phyloP scores from a whole-genome alignment of 495 filamentous ascomycete species.

The Schizothecium vesticola region DNA sequence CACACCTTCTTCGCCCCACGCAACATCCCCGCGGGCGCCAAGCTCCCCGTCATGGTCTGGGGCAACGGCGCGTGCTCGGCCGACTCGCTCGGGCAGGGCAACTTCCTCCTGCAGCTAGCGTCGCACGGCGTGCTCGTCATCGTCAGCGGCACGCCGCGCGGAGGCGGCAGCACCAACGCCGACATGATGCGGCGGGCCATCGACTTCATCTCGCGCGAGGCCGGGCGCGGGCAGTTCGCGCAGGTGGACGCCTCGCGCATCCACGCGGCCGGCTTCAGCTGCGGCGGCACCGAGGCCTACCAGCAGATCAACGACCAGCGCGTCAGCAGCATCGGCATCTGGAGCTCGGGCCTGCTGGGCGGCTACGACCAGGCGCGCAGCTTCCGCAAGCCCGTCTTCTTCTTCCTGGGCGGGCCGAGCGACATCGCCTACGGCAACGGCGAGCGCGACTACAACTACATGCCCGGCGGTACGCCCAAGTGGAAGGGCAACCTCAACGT shows the following conservation, averaged over 20 bases:
- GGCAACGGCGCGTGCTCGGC: slow-evolving; percentile 32
- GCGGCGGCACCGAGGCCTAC: slow-evolving; percentile 30
- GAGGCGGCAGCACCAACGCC: slow-evolving; percentile 18
- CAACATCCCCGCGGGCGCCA: slow-evolving; percentile 14
- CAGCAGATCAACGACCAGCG: slow-evolving; percentile 14
- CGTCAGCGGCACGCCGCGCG: slow-evolving; percentile 23
- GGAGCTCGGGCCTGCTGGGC: slow-evolving; percentile 20
- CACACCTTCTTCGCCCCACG: slow-evolving; percentile 27
- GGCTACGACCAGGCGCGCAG: slow-evolving; percentile 9
- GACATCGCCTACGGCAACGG: slow-evolving; percentile 31
- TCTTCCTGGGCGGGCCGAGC: slow-evolving; percentile 22
- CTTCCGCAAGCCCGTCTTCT: slow-evolving; percentile 24
- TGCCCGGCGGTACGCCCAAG: not conserved
- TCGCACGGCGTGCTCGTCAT: slow-evolving; percentile 30
- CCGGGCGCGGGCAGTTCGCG: slow-evolving; percentile 11
- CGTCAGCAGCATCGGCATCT: slow-evolving; percentile 26
- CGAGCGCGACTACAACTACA: not conserved
- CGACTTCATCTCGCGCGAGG: slow-evolving; percentile 20
- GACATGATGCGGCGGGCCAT: slow-evolving; percentile 18
- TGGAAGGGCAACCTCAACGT: slow-evolving; percentile 1
- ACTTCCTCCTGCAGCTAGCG: slow-evolving; percentile 23
- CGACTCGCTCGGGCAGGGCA: slow-evolving; percentile 11
- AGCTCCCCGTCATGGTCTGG: slow-evolving; percentile 32
- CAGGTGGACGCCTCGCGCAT: slow-evolving; percentile 23
- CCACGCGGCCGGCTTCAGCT: slow-evolving; percentile 23